phyloP scores from a whole-genome alignment of 2,329 filamentous ascomycete species.

The Monilinia polystroma region DNA sequence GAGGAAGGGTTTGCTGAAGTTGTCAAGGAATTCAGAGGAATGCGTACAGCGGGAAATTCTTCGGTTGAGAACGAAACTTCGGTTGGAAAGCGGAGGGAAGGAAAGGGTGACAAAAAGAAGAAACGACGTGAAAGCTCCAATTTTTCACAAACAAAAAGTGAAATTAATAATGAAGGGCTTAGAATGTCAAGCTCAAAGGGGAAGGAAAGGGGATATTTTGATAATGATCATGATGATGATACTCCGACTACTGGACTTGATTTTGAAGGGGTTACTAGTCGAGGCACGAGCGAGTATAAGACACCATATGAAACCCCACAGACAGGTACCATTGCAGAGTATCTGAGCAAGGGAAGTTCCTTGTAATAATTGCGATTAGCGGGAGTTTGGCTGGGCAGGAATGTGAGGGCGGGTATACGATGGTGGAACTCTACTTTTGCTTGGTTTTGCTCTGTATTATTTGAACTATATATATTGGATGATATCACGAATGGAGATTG shows the following conservation, averaged over 20 bases:
- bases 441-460: slow-evolving; percentile 14
- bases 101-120: slow-evolving; percentile 22
- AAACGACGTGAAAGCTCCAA: slow-evolving; percentile 17
- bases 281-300: slow-evolving; percentile 13
- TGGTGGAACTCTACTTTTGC: background rate
- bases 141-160: slow-evolving; percentile 27
- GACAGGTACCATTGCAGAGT: slow-evolving; percentile 9
- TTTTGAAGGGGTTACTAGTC: slow-evolving; percentile 12
- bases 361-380: slow-evolving; percentile 14
- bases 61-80: slow-evolving; percentile 30
- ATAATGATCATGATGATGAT: slow-evolving; percentile 9
- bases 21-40: slow-evolving; percentile 64
- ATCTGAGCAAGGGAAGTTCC: slow-evolving; percentile 18
- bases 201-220: slow-evolving; percentile 12
- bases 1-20: slow-evolving; percentile 89
- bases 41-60: slow-evolving; percentile 38
- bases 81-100: slow-evolving; percentile 26
- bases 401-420: background rate
- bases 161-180: slow-evolving; percentile 24
- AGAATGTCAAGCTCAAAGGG: slow-evolving; percentile 14
- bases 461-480: slow-evolving; percentile 12
- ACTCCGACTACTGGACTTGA: background rate
- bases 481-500: slow-evolving; percentile 11
- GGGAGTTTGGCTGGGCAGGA: slow-evolving; percentile 11
- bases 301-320: slow-evolving; percentile 7